Evolutionary conservation across 768 basidiomycete genomes (phyloP), one percentile per base, ranked within the genome.

Genomic region (Tricholomella constricta): DNA sequence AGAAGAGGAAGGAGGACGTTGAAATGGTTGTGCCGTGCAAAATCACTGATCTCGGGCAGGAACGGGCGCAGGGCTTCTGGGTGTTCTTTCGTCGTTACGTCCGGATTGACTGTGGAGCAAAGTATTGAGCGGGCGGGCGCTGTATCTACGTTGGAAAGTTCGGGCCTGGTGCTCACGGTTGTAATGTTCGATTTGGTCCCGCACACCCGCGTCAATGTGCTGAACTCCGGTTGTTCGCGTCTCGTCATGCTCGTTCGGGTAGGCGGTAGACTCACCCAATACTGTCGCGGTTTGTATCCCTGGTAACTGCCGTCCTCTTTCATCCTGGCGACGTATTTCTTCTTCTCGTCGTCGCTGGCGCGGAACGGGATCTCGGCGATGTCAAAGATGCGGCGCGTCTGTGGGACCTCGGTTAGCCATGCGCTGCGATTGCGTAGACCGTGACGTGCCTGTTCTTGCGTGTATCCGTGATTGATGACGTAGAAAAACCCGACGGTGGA

Each of bases 161-260:
- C 19, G 3, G 12, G 22, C 22, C 2, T 47, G 38, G 25, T 4
- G 57, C 78, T 51, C 52, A 87, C 86, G 73, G 56, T 81, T 84
- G 59, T 88, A 87, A 45, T 79, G 72, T 60, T 88, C 85, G 15
- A 86, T 58, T 57, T 86, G 83, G 60, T 88, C 86, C 15, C 67
- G 75, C 22, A 88, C 79, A 6, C 85, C 86, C 10, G 76, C 77
- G 35, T 81, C 82, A 40, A 87, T 79, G 44, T 82, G 80, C 85
- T 88, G 48, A n/a, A 14, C 20, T 12, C 19, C 9, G 14, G n/a
- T n/a, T n/a, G n/a, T n/a, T n/a, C n/a, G n/a, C n/a, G n/a, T n/a
- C n/a, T n/a, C n/a, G n/a, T n/a, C n/a, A n/a, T n/a, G n/a, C n/a
- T n/a, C n/a, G n/a, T n/a, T n/a, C n/a, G n/a, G n/a, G n/a, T 15